Evolutionary conservation across 371 early-diverging fungal species (phyloP), one percentile per base, ranked within the genome.

Genomic region (Rhizopus stolonifer): DNA sequence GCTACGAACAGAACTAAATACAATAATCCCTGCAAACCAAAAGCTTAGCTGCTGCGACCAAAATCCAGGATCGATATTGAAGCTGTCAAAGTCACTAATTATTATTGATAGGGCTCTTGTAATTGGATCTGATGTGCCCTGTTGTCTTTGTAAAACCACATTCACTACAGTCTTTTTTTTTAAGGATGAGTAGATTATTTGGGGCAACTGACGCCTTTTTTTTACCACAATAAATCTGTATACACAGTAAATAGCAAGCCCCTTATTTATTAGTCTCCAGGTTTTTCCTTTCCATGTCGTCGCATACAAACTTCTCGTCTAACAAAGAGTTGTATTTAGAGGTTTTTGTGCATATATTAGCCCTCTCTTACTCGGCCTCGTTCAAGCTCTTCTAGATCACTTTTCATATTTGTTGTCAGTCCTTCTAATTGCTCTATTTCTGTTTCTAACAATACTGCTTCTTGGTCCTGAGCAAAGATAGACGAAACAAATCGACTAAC

Each of bases 11-110:
- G 93, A 90, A 2, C 85, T 79, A 25, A 92, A 72, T 13, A 95
- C 92, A 78, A 96, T 83, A 5, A 93, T 67, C 10, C 95, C 95
- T 39, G 93, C 90, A 67, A 95, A 84, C 60, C 89, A 80, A 64
- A 96, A 96, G 46, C 92, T 92, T 11, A 96, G 70, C 53, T 95
- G 94, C 68, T 94, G 94, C 9, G 94, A 87, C 90, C 92, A 93
- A 46, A 89, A 84, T 15, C 77, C 77, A 11, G 88, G 70, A 57
- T 94, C 91, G 39, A 92, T 69, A 13, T 83, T 77, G 26, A 90
- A 51, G 19, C 46, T 64, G 9, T 66, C 77, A 24, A 67, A 49
- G 19, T 84, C 80, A 4, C 82, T 80, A 3, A 90, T 82, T 3
- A 89, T 72, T 13, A 91, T 60, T 19, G 88, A 82, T 44, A 96